phyloP scores from a whole-genome alignment of 306 rosid genomes.

The Corylus heterophylla region DNA sequence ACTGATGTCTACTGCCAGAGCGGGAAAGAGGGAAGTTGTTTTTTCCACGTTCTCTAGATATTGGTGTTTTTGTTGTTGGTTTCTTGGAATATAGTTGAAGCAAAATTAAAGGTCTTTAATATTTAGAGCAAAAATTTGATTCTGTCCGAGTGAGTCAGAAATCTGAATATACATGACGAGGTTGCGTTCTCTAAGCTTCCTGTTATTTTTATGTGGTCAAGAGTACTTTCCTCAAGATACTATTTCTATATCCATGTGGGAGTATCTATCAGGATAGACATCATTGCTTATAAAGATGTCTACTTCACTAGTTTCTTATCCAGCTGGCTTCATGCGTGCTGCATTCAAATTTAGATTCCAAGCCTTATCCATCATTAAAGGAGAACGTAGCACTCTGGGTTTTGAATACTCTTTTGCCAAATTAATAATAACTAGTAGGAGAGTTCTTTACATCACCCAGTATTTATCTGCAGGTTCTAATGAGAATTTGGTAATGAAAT shows the following conservation, averaged over 20 bases:
- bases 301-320: background rate
- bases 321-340: constrained; percentile 15
- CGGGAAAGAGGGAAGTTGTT: constrained; percentile 6
- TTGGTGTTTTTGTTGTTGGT: constrained; percentile 25
- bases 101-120: constrained; percentile 25
- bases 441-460: background rate
- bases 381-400: background rate
- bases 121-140: constrained; percentile 16
- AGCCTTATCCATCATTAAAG: constrained; percentile 10
- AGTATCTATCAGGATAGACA: background rate
- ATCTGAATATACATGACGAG: constrained; percentile 36
- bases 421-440: background rate
- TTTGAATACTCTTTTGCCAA: background rate
- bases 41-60: constrained; percentile 7
- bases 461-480: background rate
- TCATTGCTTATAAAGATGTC: constrained; percentile 12
- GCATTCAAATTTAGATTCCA: constrained; percentile 9
- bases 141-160: constrained; percentile 28
- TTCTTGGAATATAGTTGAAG: constrained; percentile 23
- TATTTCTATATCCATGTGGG: background rate
- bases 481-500: background rate
- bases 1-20: background rate
- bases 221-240: background rate
- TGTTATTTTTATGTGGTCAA: constrained; percentile 14
- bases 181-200: constrained; percentile 15